Evolutionary conservation across 495 filamentous ascomycete genomes (phyloP), one percentile per base, ranked within the genome.

Genomic region (Tuber brumale): DNA sequence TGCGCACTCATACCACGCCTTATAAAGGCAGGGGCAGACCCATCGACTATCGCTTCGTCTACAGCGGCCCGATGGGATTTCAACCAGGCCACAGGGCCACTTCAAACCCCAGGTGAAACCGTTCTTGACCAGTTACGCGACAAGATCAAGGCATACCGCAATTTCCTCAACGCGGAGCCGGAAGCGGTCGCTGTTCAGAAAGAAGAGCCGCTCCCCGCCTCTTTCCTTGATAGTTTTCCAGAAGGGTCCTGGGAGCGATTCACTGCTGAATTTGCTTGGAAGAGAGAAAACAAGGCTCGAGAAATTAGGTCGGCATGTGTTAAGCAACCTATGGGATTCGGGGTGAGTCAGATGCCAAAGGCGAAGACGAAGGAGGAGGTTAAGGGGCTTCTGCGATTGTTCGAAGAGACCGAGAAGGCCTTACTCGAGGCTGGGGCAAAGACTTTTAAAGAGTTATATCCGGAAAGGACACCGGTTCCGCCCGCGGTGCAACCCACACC

Each of bases 401-500:
- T 90, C 45, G 84, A 89, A 76, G 79, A 85, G 39, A 81, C 92
- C 6, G 88, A 91, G 77, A 74, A 82, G 1, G 78, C 83, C 0
- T 82, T 95, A 57, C 45, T 90, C 7, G 84, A 83, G 19, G 87
- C 84, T 57, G 89, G 87, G 0, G 92, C 88, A 21, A 93, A 93
- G 82, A 87, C 88, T 0, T 93, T 90, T 80, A 70, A 81, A 31
- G 87, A 94, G 73, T 83, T 92, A 31, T 84, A 90, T 82, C 91
- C 92, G 0, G 85, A 90, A 1, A 83, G 39, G 75, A 39, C 39
- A 44, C 14, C 8, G 75, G 35, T 16, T 35, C 70, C 27, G 14
- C 35, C n/a, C 6, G 43, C 70, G n/a, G 70, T 6, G 18, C 43
- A n/a, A 44, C 14, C 4, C 35, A 18, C 27, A 16, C 23, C 18